phyloP scores from a whole-genome alignment of 306 rosid species.

The Amphicarpaea edgeworthii region DNA sequence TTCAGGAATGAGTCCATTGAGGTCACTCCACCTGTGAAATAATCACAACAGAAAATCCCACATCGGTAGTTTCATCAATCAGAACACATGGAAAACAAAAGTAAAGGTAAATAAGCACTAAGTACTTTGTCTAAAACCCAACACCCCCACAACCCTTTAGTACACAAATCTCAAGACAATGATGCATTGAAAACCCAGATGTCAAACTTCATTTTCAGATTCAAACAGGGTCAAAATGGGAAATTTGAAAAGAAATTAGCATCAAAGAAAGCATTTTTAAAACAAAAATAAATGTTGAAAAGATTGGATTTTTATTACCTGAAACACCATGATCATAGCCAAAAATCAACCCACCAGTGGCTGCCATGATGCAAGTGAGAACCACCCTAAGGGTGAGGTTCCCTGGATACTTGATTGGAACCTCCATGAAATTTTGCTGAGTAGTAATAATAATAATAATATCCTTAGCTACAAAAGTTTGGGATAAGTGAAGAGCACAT shows the following conservation, averaged over 20 bases:
- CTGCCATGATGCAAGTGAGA: slow-evolving; percentile 64
- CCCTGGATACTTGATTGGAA: slow-evolving; percentile 56
- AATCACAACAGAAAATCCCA: background rate
- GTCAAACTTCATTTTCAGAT: slow-evolving; percentile 4
- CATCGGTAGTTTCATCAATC: slow-evolving; percentile 28
- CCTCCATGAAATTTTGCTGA: slow-evolving; percentile 8
- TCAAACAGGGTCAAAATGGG: background rate
- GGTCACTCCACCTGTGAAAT: slow-evolving; percentile 75
- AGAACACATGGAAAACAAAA: background rate
- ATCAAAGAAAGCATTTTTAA: slow-evolving; percentile 1
- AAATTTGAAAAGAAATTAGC: background rate
- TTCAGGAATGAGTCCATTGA: slow-evolving; percentile 75
- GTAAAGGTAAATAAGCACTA: background rate
- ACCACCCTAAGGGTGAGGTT: slow-evolving; percentile 65
- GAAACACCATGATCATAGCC: slow-evolving; percentile 92
- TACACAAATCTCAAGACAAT: background rate
- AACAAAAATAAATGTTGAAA: background rate
- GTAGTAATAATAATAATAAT: no score
- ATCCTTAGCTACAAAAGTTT: background rate
- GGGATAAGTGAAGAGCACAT: background rate
- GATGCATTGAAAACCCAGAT: slow-evolving; percentile 22
- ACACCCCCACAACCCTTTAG: background rate
- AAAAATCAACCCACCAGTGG: slow-evolving; percentile 76
- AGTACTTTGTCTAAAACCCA: background rate
- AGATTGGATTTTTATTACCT: slow-evolving; percentile 54